Base-by-base conservation (phyloP, 345 rosid species). In the Microthlaspi erraticum region DNA sequence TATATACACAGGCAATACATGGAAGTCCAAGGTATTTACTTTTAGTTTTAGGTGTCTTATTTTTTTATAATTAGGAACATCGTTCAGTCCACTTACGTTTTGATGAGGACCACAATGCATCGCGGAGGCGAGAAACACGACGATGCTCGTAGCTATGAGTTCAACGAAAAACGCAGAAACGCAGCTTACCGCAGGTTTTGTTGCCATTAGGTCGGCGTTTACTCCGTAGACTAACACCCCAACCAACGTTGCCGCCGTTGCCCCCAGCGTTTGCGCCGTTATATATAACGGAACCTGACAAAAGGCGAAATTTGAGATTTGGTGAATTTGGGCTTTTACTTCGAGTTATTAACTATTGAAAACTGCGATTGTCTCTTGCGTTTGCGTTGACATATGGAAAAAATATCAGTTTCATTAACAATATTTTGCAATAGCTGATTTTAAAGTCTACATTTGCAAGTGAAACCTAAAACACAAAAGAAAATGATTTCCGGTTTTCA, bases 101-200 rank as follows among this genome's bases (percentile, higher is more conserved):
- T 75, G 82, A 55, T 62, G 59, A 73, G 84, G 73, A 79, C 87
- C 82, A 51, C 79, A 70, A 11, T 81, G 74, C 59, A 93, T 20
- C 0, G 96, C 80, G 1, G 96, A 87, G 13, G 74, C 81, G 1
- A 90, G 83, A 73, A 93, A 87, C 63, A 93, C 80, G 17, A 88
- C 60, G 19, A 88, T 82, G 76, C 85, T 80, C 5, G 91, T 87
- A 0, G 97, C 88, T 1, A 93, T 73, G 60, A 93, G 77, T 73
- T 93, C 98, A 8, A 85, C 89, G 82, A 83, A 86, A 82, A 93
- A 93, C 26, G 96, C 93, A 50, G 98, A 72, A 72, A 36, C 55
- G 36, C 75, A 83, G 63, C 89, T 79, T 10, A 80, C 79, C 13
- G 77, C 50, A 9, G 98, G 92, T 46, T 71, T 72, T 3, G 97